A percentile compares a stretch with the other conserved stretches of the same genome.
Conservation (phyloP, 2,329 filamentous ascomycete species). For the Hyphodiscus sp. region DNA sequence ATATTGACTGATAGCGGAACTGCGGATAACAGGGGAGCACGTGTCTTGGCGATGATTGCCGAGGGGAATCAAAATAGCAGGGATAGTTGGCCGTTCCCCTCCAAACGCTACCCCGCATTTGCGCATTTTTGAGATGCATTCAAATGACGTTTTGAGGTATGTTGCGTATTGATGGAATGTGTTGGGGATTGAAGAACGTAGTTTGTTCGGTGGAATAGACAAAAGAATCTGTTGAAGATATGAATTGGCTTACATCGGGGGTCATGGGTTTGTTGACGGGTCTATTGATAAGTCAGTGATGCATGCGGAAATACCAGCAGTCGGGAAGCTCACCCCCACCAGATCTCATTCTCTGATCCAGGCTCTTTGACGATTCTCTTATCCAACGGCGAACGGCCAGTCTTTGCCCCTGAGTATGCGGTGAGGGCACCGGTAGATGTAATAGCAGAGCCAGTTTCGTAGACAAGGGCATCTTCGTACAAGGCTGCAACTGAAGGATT, state of each 20-base stretch:
- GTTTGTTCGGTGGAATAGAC: not conserved
- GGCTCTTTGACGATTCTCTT: slow-evolving; percentile 96
- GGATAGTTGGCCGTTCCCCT: not conserved
- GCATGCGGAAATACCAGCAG: not conserved
- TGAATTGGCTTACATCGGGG: slow-evolving; percentile 69
- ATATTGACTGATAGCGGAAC: not conserved
- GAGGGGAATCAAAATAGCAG: not conserved
- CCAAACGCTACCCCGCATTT: not conserved
- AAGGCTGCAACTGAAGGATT: slow-evolving; percentile 85
- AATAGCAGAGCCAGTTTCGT: slow-evolving; percentile 96
- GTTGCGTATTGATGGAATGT: not conserved
- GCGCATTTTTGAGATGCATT: not conserved
- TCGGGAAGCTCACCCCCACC: slow-evolving; percentile 63
- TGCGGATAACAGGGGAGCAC: not conserved
- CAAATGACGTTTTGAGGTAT: not conserved
- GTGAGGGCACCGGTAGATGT: slow-evolving; percentile 91
- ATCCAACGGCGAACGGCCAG: slow-evolving; percentile 90
- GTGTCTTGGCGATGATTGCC: slow-evolving; percentile 1
- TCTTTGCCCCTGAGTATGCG: slow-evolving; percentile 97
- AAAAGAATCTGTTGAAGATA: slow-evolving; percentile 4
- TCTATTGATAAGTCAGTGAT: slow-evolving; percentile 20
- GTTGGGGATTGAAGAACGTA: slow-evolving; percentile 4
- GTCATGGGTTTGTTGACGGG: slow-evolving; percentile 99
- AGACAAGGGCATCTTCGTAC: slow-evolving; percentile 98
- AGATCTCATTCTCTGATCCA: slow-evolving; percentile 83